These are phyloP conservation scores for Tubosaeta sp. DNA, from an alignment of 768 basidiomycete species.

Conservation along the genomic window DNA sequence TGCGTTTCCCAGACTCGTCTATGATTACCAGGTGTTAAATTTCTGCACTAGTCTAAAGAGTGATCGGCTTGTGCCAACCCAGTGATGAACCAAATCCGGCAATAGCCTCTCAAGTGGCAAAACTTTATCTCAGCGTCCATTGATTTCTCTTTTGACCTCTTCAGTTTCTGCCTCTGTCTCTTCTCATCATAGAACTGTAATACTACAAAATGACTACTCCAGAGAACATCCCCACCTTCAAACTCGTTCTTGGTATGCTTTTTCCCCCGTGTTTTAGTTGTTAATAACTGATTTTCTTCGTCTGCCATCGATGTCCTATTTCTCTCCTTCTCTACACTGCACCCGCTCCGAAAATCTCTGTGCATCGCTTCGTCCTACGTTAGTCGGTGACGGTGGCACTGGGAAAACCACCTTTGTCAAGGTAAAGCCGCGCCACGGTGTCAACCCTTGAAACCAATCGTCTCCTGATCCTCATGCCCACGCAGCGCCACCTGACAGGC, in stretches of 20 bases:
- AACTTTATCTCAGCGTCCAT: conserved; percentile 34
- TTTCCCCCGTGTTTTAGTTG: conserved; percentile 2
- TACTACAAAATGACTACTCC: conserved; percentile 40
- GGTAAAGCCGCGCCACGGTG: conserved; percentile 42
- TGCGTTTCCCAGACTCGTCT: too few relatives aligned
- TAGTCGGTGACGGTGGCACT: conserved; percentile 95
- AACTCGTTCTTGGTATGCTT: conserved; percentile 86
- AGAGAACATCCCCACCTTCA: conserved; percentile 76
- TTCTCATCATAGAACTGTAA: conserved; percentile 20
- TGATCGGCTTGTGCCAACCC: conserved; percentile 1
- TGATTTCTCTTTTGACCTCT: conserved; percentile 33
- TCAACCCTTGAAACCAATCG: conserved; percentile 39
- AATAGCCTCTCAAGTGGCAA: conserved; percentile 26
- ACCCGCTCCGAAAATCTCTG: neutral
- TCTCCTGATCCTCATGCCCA: conserved; percentile 47
- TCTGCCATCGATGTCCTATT: conserved; percentile 51
- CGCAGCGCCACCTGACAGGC: conserved; percentile 93
- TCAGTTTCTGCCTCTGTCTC: conserved; percentile 13
- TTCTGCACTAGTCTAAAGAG: too few relatives aligned
- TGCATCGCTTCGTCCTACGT: conserved; percentile 3
- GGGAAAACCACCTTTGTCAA: conserved; percentile 99
- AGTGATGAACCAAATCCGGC: conserved; percentile 19
- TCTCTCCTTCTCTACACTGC: conserved; percentile 12
- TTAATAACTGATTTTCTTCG: conserved; percentile 22
- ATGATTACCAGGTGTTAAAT: too few relatives aligned